A percentile compares a stretch with the other conserved stretches of the same genome.
Evolutionary conservation across 140 eudicot species (phyloP).

Genomic region (Senecio squalidus): DNA sequence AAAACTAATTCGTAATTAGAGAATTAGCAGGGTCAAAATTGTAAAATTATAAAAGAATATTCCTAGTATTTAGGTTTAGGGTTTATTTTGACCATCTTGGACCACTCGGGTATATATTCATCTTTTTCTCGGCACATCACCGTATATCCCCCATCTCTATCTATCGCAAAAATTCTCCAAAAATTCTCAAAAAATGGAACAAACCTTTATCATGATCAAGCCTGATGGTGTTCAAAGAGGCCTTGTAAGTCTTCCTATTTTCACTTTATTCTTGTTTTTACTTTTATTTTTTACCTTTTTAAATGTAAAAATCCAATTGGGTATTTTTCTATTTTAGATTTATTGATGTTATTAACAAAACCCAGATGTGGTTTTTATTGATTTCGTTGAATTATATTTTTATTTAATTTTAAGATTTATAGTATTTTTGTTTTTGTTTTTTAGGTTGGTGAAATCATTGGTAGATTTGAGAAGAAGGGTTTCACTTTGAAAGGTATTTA

Average conservation of each 20-base stretch:
- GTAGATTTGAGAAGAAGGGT: constrained; percentile 97
- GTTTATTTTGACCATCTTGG: constrained; percentile 23
- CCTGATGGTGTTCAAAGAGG: constrained; percentile 62
- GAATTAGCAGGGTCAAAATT: background rate
- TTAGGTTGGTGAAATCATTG: constrained; percentile 91
- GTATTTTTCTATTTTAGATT: background rate
- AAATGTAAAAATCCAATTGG: background rate
- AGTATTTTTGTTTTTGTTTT: constrained; percentile 11
- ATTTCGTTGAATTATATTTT: background rate
- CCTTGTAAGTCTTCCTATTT: constrained; percentile 25
- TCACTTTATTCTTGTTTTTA: background rate
- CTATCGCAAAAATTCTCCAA: background rate
- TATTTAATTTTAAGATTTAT: background rate
- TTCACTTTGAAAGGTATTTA: constrained; percentile 89
- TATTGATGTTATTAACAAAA: background rate
- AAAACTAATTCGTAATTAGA: background rate
- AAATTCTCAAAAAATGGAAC: constrained; percentile 55
- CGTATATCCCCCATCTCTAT: background rate
- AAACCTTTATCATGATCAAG: constrained; percentile 80
- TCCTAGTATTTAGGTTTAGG: constrained; percentile 39
- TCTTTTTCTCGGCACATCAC: constrained; percentile 9
- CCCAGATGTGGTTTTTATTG: background rate
- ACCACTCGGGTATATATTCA: constrained; percentile 16
- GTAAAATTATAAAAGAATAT: constrained; percentile 10
- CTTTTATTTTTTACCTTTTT: background rate